Conservation (phyloP, 305 asterid species). For the Solanum hybrid region DNA sequence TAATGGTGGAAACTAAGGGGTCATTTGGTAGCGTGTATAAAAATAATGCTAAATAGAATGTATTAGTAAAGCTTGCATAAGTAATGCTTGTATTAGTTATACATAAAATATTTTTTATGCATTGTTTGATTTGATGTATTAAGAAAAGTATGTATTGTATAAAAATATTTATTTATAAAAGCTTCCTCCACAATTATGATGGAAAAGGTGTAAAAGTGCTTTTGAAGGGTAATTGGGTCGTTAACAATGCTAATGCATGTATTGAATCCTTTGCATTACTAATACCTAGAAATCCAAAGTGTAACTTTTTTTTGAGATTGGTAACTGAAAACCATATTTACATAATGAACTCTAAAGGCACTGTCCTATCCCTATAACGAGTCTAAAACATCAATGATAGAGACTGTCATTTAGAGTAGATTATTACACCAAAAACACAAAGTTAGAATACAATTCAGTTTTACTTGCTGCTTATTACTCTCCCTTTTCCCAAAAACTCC, state of each 20-base stretch:
- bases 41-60: not conserved
- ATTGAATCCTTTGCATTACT: not conserved
- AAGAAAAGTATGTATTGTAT: too few relatives aligned
- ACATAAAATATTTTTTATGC: not conserved
- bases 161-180: too few relatives aligned
- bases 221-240: not conserved
- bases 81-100: not conserved
- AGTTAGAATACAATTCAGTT: not conserved
- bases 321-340: not conserved
- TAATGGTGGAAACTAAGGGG: not conserved
- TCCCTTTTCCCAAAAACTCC: not conserved
- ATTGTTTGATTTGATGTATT: not conserved
- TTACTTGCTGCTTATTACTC: not conserved
- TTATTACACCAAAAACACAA: not conserved
- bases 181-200: not conserved
- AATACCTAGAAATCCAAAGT: not conserved
- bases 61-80: not conserved
- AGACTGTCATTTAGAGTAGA: not conserved
- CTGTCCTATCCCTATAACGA: not conserved
- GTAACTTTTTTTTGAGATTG: not conserved
- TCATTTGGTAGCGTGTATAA: not conserved
- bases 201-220: not conserved
- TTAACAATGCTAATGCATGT: not conserved
- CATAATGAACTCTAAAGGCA: not conserved
- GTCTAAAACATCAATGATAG: not conserved